These are phyloP conservation scores for Botrytis sinoallii DNA, from an alignment of 2,329 filamentous ascomycete genomes.

Conservation along the genomic window DNA sequence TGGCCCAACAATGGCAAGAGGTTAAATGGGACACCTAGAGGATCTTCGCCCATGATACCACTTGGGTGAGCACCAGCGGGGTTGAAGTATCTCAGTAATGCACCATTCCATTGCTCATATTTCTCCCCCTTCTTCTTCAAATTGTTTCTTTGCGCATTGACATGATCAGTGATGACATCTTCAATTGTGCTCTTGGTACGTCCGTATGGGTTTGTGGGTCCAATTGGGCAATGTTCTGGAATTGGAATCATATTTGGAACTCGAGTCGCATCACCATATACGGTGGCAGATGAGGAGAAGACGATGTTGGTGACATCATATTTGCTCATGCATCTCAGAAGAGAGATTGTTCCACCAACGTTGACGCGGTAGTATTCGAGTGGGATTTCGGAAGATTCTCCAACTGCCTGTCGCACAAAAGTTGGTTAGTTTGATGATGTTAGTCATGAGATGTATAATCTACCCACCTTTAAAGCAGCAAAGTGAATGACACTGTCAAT, in stretches of 20 bases:
- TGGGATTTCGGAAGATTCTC: conserved; percentile 89
- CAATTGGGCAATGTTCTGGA: conserved; percentile 92
- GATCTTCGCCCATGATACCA: conserved; percentile 97
- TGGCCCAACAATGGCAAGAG: conserved; percentile 90
- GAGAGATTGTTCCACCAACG: conserved; percentile 84
- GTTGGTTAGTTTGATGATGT: conserved; percentile 19
- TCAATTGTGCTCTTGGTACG: conserved; percentile 95
- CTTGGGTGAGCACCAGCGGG: conserved; percentile 90
- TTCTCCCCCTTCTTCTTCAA: conserved; percentile 75
- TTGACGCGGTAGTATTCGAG: conserved; percentile 98
- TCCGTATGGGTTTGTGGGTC: conserved; percentile 95
- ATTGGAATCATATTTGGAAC: conserved; percentile 99
- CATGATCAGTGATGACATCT: conserved; percentile 83
- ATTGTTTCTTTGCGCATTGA: conserved; percentile 82
- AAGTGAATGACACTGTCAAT: conserved; percentile 99
- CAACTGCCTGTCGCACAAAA: conserved; percentile 66
- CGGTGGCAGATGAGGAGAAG: conserved; percentile 96
- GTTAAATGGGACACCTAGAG: conserved; percentile 93
- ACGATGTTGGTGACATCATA: conserved; percentile 95
- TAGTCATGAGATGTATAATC: not conserved
- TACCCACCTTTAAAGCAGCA: conserved; percentile 82
- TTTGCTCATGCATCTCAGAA: conserved; percentile 82
- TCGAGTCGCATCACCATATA: conserved; percentile 95
- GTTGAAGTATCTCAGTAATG: conserved; percentile 96
- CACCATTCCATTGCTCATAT: conserved; percentile 84